phyloP scores from a whole-genome alignment of 192 early-diverging fungal species.

The Linnemannia hyalina region DNA sequence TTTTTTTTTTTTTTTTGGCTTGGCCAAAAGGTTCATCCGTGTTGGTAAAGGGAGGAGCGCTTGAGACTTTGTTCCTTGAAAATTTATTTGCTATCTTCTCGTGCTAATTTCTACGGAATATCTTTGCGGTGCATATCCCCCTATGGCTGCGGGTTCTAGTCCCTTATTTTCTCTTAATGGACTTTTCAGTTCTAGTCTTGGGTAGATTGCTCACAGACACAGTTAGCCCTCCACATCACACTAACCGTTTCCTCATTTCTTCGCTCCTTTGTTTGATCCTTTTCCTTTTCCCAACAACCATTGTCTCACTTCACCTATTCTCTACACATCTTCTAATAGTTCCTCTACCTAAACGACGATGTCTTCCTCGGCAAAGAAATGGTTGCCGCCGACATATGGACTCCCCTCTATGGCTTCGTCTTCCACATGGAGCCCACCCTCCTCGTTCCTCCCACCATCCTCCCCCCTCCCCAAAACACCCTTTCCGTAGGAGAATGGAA shows the following conservation, averaged over 20 bases:
- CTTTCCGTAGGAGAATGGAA: conserved; percentile 45
- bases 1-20: too few relatives aligned
- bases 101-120: too few relatives aligned
- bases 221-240: background rate
- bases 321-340: conserved; percentile 13
- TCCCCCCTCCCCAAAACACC: background rate
- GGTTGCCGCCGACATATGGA: conserved; percentile 40
- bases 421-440: conserved; percentile 48
- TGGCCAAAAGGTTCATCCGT: background rate
- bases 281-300: background rate
- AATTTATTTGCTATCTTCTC: background rate
- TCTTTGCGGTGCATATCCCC: too few relatives aligned
- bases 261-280: background rate
- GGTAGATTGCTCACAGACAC: background rate
- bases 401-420: conserved; percentile 55
- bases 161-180: too few relatives aligned
- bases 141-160: too few relatives aligned
- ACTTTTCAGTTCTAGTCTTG: background rate
- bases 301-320: background rate
- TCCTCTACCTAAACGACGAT: conserved; percentile 61
- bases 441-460: conserved; percentile 38
- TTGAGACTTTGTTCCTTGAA: conserved; percentile 1
- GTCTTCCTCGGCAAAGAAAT: conserved; percentile 38
- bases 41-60: background rate
- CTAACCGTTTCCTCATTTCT: background rate